Evolutionary conservation across 345 rosid species (phyloP).

Genomic region (Punica granatum): DNA sequence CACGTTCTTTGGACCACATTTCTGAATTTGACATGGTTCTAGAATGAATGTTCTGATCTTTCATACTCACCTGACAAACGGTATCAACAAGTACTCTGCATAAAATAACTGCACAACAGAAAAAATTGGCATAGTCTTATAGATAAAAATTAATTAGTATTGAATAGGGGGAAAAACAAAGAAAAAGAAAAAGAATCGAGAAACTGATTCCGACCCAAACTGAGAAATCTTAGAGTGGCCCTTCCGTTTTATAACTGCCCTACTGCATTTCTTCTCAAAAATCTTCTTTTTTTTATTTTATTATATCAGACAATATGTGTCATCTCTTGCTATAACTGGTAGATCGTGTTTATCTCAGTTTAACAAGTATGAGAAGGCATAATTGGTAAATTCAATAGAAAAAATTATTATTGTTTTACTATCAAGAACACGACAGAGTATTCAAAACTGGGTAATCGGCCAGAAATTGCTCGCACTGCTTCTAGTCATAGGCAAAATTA

Average conservation of each 20-base stretch:
- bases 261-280: not conserved
- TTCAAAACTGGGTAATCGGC: too few relatives aligned
- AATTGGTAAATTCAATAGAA: not conserved
- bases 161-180: too few relatives aligned
- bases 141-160: too few relatives aligned
- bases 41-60: not conserved
- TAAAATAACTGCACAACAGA: conserved; percentile 68
- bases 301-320: too few relatives aligned
- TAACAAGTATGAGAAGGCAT: not conserved
- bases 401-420: not conserved
- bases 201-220: not conserved
- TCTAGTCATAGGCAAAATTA: not conserved
- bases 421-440: not conserved
- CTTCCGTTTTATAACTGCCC: not conserved
- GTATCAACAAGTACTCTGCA: conserved; percentile 84
- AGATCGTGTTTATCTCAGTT: not conserved
- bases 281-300: too few relatives aligned
- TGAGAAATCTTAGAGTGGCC: too few relatives aligned
- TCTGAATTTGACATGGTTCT: too few relatives aligned
- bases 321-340: not conserved
- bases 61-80: conserved; percentile 51
- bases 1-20: not conserved
- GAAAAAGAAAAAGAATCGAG: not conserved
- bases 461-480: too few relatives aligned
- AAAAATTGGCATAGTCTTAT: not conserved